Evolutionary conservation across 2,329 filamentous ascomycete species (phyloP).

Genomic region (Leptographium radiaticola): DNA sequence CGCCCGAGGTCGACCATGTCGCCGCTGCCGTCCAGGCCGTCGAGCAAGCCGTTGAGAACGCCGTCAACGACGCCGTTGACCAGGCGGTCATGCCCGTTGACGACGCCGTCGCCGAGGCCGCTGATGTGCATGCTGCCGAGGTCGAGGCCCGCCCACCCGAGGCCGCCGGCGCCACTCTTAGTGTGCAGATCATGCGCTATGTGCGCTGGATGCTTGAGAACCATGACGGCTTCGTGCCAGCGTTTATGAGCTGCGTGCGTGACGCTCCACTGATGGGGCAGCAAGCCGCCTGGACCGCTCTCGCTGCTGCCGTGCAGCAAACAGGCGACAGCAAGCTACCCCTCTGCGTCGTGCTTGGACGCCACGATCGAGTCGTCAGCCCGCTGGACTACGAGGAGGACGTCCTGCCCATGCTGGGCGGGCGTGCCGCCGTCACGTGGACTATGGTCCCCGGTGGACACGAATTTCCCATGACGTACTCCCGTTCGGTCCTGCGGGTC

Average conservation of each 20-base stretch:
- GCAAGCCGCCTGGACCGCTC: conserved; percentile 33
- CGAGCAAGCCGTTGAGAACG: background rate
- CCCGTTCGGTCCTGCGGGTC: conserved; percentile 27
- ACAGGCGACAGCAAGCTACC: conserved; percentile 18
- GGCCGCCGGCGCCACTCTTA: conserved; percentile 19
- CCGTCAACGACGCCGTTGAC: background rate
- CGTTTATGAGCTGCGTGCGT: conserved; percentile 45
- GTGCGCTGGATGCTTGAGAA: conserved; percentile 45
- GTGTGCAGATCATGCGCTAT: conserved; percentile 33
- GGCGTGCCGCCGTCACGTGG: conserved; percentile 35
- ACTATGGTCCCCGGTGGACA: conserved; percentile 40
- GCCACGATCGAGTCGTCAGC: conserved; percentile 38
- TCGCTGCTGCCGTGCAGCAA: conserved; percentile 22
- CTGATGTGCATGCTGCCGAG: conserved; percentile 16
- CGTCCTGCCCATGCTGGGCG: conserved; percentile 36
- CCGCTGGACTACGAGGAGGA: conserved; percentile 34
- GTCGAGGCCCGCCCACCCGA: conserved; percentile 10
- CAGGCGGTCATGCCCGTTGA: background rate
- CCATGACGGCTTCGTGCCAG: conserved; percentile 44
- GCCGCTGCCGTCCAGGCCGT: background rate
- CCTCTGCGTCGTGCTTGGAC: conserved; percentile 38
- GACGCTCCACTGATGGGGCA: conserved; percentile 40
- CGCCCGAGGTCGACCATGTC: background rate
- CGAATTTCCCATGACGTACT: conserved; percentile 50
- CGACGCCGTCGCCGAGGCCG: conserved; percentile 26